Percentiles rank a stretch among this genome's conserved stretches.
These are phyloP conservation scores for Macrophomina phaseolina DNA, from an alignment of 2,329 filamentous ascomycete genomes.

Conservation along the genomic window DNA sequence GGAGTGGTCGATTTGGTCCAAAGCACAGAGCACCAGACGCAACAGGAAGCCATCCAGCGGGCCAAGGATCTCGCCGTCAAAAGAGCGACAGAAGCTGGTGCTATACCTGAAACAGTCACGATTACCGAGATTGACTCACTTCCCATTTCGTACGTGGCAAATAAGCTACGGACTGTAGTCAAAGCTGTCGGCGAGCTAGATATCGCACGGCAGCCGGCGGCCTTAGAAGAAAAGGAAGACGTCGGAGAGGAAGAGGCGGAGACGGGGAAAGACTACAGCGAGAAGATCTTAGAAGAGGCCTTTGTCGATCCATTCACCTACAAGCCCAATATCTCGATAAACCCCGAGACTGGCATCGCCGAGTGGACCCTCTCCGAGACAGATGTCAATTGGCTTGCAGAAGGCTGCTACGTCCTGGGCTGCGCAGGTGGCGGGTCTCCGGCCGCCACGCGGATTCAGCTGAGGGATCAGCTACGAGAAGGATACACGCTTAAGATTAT, in stretches of 20 bases:
- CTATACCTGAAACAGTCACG: constrained; percentile 50
- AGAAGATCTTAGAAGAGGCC: constrained; percentile 16
- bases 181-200: constrained; percentile 62
- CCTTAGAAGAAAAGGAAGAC: constrained; percentile 24
- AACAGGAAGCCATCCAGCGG: constrained; percentile 25
- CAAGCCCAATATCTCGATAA: constrained; percentile 47
- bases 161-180: constrained; percentile 59
- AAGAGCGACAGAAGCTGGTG: constrained; percentile 54
- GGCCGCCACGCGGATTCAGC: constrained; percentile 50
- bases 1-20: constrained; percentile 23
- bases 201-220: constrained; percentile 36
- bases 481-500: constrained; percentile 50
- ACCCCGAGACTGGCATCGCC: constrained; percentile 26
- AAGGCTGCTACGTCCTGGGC: constrained; percentile 56
- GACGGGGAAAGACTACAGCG: constrained; percentile 9
- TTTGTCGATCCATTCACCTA: constrained; percentile 44
- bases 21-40: constrained; percentile 37
- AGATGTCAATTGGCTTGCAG: constrained; percentile 53
- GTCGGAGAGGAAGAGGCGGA: constrained; percentile 25
- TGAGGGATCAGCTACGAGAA: constrained; percentile 47
- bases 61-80: constrained; percentile 49
- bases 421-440: constrained; percentile 57
- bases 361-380: constrained; percentile 53
- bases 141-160: constrained; percentile 60
- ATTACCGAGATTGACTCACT: constrained; percentile 61